Percentiles rank a stretch among this genome's conserved stretches.
Conservation (phyloP, 495 filamentous ascomycete species). For the Talaromyces proteolyticus region DNA sequence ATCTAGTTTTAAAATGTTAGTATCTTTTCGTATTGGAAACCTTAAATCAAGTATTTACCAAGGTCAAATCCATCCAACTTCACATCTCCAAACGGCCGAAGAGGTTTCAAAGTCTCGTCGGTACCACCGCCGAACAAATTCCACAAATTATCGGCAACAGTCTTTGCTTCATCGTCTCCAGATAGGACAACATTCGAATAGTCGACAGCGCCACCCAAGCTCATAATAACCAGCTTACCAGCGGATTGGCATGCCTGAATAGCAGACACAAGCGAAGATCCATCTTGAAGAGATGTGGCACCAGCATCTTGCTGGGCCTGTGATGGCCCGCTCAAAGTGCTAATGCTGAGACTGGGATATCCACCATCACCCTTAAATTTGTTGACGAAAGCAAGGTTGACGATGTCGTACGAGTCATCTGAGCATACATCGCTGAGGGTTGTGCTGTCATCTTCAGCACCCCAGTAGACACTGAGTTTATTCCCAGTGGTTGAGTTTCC, state of each 20-base stretch:
- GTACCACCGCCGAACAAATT: constrained; percentile 44
- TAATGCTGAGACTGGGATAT: constrained; percentile 58
- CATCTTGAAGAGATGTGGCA: constrained; percentile 35
- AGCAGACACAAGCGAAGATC: constrained; percentile 26
- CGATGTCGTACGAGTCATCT: constrained; percentile 55
- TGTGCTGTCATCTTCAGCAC: constrained; percentile 3
- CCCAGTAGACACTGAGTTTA: constrained; percentile 3
- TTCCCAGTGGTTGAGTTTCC: not conserved
- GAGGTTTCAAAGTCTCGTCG: constrained; percentile 2
- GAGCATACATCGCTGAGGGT: constrained; percentile 50
- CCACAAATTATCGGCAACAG: constrained; percentile 45
- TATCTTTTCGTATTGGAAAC: too few relatives aligned
- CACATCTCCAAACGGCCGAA: constrained; percentile 46
- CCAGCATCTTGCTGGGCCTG: constrained; percentile 40
- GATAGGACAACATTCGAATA: constrained; percentile 28
- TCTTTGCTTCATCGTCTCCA: constrained; percentile 28
- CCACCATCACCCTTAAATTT: constrained; percentile 48
- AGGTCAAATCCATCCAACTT: constrained; percentile 57
- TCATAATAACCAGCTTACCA: constrained; percentile 45
- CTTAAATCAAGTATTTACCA: constrained; percentile 18
- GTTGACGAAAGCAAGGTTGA: constrained; percentile 62
- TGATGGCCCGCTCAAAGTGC: constrained; percentile 28
- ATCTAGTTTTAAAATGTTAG: constrained; percentile 10
- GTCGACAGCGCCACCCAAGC: constrained; percentile 37
- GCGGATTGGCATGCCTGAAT: constrained; percentile 44